A percentile compares a stretch with the other conserved stretches of the same genome.
Evolutionary conservation across 129 eudicot genomes (phyloP).

Genomic region (Chrysanthemum seticuspe): DNA sequence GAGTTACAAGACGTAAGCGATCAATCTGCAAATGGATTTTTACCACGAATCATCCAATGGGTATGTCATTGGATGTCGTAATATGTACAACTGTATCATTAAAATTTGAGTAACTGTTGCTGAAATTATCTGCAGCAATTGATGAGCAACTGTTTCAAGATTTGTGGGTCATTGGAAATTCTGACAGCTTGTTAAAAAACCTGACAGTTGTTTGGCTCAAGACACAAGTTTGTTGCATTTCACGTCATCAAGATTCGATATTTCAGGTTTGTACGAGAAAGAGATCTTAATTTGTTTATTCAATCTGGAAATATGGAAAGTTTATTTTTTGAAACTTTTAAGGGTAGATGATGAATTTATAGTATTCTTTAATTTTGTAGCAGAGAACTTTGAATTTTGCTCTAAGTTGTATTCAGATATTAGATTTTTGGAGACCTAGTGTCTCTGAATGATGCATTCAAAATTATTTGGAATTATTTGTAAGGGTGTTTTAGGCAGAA

Average conservation of each 20-base stretch:
- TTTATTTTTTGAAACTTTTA: slow-evolving; percentile 16
- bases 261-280: not conserved
- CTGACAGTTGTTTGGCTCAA: not conserved
- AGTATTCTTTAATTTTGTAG: slow-evolving; percentile 37
- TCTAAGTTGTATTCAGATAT: slow-evolving; percentile 30
- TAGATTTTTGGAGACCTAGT: slow-evolving; percentile 17
- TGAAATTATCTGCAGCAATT: not conserved
- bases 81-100: too few relatives aligned
- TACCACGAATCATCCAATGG: not conserved
- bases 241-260: not conserved
- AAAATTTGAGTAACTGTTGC: not conserved
- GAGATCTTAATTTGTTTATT: slow-evolving; percentile 22
- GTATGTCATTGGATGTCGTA: too few relatives aligned
- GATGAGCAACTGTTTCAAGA: not conserved
- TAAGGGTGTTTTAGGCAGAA: slow-evolving; percentile 1
- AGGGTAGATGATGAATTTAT: slow-evolving; percentile 25
- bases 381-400: slow-evolving; percentile 29
- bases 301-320: slow-evolving; percentile 5
- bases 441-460: slow-evolving; percentile 30
- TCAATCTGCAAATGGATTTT: not conserved
- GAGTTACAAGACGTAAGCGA: not conserved
- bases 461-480: slow-evolving; percentile 6
- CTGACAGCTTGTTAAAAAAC: too few relatives aligned
- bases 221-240: not conserved
- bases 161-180: not conserved